Base-by-base conservation (phyloP, 129 eudicot genomes). In the Dittrichia graveolens region DNA sequence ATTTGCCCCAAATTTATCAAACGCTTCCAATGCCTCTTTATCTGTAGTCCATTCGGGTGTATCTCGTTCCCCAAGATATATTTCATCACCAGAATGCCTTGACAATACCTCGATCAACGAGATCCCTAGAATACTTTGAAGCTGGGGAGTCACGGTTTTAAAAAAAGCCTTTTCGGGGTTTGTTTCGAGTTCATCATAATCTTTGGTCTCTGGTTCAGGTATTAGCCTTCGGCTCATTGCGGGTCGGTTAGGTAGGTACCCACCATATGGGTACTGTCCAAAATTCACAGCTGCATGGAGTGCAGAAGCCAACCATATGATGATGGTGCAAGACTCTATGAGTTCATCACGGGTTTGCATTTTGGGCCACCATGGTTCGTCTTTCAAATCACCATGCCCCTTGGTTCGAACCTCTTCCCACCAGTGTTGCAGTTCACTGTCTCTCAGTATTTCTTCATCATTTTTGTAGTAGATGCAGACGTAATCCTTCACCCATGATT, bases 191-290 rank as follows among this genome's bases (percentile, higher is more conserved):
- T 91, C 96, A 3, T 73, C 85, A 40, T 88, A 84, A 71, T 91
- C 97, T 1, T 61, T 79, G 1, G 82, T 82, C 43, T 70, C 85
- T 1, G 77, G 76, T n/a, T 86, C 69, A 0, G 97, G 97, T 52
- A 91, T 71, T 76, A 88, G 53, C 60, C 97, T 69, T 5, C 97
- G 86, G 80, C 88, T 91, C 40, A 75, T 72, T 43, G 92, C 74
- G 3, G 97, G 97, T 10, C 97, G 85, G 78, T 88, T 88, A 3
- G 92, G 96, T 2, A 73, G 81, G 83, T 73, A 88, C 16, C 97
- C 97, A 2, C 83, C 97, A 41, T 86, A 91, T 42, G 97, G 89
- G 70, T 86, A 91, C 77, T 91, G 97, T n/a, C 97, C 96, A 3
- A 88, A 91, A 69, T 91, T 91, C 45, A 88, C 80, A 2, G 97